Conservation (phyloP, 2,329 filamentous ascomycete species). For the Dryadomyces quercivorus region DNA sequence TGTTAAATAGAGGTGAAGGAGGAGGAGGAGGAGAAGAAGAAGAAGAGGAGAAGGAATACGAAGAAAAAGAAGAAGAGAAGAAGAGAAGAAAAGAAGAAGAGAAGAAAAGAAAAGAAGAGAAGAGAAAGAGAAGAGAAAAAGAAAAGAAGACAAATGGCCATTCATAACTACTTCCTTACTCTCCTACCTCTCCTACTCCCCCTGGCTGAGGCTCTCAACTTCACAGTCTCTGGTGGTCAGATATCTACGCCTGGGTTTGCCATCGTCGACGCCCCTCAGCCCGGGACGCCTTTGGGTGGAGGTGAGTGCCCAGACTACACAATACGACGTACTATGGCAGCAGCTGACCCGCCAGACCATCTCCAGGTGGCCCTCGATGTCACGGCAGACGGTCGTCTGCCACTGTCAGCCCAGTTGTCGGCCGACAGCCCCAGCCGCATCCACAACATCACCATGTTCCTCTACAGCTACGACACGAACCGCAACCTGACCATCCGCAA, state of each 20-base stretch:
- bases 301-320: constrained; percentile 28
- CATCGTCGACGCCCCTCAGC: constrained; percentile 54
- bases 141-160: too few relatives aligned
- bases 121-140: too few relatives aligned
- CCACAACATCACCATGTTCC: constrained; percentile 53
- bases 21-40: too few relatives aligned
- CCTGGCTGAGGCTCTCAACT: constrained; percentile 26
- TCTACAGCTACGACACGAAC: constrained; percentile 49
- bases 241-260: constrained; percentile 58
- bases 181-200: too few relatives aligned
- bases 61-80: too few relatives aligned
- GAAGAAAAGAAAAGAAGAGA: too few relatives aligned
- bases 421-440: constrained; percentile 43
- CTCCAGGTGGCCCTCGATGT: constrained; percentile 57
- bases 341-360: constrained; percentile 21
- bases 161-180: too few relatives aligned
- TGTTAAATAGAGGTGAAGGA: too few relatives aligned
- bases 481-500: constrained; percentile 60
- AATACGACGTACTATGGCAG: background rate
- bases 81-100: too few relatives aligned
- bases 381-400: constrained; percentile 50
- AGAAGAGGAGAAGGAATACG: too few relatives aligned
- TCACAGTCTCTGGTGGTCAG: constrained; percentile 51
- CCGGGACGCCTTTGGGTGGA: constrained; percentile 50
- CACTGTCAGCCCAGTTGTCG: constrained; percentile 39